Evolutionary conservation across 2,329 filamentous ascomycete genomes (phyloP).

Genomic region (Epichloe amarillans): DNA sequence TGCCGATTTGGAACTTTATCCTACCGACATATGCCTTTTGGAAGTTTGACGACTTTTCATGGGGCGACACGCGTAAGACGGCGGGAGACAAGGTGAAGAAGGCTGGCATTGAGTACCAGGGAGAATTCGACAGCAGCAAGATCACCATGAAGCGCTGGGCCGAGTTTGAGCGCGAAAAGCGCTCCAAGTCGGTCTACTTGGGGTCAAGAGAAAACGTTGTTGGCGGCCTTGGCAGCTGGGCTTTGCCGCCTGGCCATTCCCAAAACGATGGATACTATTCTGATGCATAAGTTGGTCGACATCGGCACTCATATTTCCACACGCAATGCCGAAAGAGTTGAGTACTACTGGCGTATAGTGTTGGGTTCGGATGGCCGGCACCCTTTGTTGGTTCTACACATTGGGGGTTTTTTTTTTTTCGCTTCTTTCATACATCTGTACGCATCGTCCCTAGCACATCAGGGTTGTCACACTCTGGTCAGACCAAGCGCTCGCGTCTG

Average conservation of each 20-base stretch:
- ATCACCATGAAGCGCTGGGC: constrained; percentile 99
- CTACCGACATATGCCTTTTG: constrained; percentile 91
- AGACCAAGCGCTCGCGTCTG: too few species aligned
- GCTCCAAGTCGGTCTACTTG: constrained; percentile 37
- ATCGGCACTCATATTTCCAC: not conserved
- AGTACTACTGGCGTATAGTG: too few species aligned
- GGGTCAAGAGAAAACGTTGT: constrained; percentile 37
- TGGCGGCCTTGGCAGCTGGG: constrained; percentile 28
- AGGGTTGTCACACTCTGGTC: too few species aligned
- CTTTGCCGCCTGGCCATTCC: constrained; percentile 27
- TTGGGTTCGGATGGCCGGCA: too few species aligned
- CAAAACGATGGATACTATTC: constrained; percentile 44
- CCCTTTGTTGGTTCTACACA: too few species aligned
- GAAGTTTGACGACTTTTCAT: constrained; percentile 99
- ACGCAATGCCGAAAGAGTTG: too few species aligned
- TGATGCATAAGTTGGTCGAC: constrained; percentile 24
- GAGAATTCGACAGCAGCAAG: constrained; percentile 96
- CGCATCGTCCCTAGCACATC: too few species aligned
- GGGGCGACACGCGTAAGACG: constrained; percentile 96
- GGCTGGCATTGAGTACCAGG: constrained; percentile 74
- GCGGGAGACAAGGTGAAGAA: constrained; percentile 82
- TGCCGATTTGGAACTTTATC: constrained; percentile 96
- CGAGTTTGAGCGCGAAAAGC: constrained; percentile 70
- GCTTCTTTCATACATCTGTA: too few species aligned
- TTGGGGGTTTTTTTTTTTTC: too few species aligned